Evolutionary conservation across 2,329 filamentous ascomycete genomes (phyloP), one percentile per base, ranked within the genome.

Genomic region (Myriosclerotinia scirpicola): DNA sequence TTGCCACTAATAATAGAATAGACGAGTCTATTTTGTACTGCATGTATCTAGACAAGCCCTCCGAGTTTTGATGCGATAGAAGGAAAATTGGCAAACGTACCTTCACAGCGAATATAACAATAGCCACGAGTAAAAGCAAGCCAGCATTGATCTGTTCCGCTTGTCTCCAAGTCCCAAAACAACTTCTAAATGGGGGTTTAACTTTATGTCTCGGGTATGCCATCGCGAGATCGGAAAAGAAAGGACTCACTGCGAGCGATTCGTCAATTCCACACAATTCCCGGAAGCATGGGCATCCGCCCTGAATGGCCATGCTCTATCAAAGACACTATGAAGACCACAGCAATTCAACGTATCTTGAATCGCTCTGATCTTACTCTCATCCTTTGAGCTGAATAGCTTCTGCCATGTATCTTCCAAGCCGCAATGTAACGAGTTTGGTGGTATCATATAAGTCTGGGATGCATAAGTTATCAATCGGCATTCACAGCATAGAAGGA

Each of bases 301-400:
- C 22, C n/a, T 80, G 67, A 90, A 90, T 0, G 89, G 90, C 79
- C 83, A 91, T 0, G 84, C 83, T 70, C 83, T 84, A 72, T 92
- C 88, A 40, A 74, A 76, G 38, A 85, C 74, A 5, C 80, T 82
- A 65, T 81, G 81, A 44, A 90, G 79, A 0, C 90, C 90, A 71
- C 90, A 92, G 78, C 90, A 92, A 9, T 83, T 74, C 42, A 90
- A 82, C 0, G 81, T 76, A 73, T 92, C 86, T 73, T 92, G 90
- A 61, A 92, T 88, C 2, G 78, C 76, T 53, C 81, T 79, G 66
- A 92, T 83, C 2, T 80, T 76, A 6, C 73, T 72, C 0, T 69
- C 80, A 65, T 90, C 79, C 68, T 87, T 85, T 0, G 73, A 71
- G 0, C 70, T 75, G 71, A 81, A 91, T 67, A 90, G 73, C 3